phyloP scores from a whole-genome alignment of 2,329 filamentous ascomycete species.

The Orbilia brochopaga region DNA sequence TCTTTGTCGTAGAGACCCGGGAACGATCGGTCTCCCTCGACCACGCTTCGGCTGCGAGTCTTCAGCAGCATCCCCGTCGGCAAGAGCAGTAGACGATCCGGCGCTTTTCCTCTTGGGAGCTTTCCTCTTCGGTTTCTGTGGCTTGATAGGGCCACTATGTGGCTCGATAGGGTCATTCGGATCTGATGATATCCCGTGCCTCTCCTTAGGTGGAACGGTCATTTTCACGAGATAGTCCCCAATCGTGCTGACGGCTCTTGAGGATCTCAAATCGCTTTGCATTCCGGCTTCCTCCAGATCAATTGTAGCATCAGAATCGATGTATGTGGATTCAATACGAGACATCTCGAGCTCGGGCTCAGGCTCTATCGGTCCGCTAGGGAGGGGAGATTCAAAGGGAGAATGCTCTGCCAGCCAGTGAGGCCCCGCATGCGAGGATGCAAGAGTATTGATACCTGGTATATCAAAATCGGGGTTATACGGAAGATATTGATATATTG shows the following conservation, averaged over 20 bases:
- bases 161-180: not conserved
- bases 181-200: conserved; percentile 1
- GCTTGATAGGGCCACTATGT: not conserved
- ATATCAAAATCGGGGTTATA: not conserved
- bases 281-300: conserved; percentile 25
- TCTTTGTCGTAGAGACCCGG: conserved; percentile 39
- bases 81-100: not conserved
- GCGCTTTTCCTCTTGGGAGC: too few relatives aligned
- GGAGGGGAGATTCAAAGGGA: not conserved
- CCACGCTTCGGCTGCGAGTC: conserved; percentile 21
- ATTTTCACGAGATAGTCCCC: conserved; percentile 6
- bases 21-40: conserved; percentile 44
- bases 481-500: not conserved
- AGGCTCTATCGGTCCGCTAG: not conserved
- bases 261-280: conserved; percentile 3
- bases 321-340: not conserved
- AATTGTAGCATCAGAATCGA: conserved; percentile 38
- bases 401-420: not conserved
- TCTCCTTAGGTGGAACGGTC: conserved; percentile 1
- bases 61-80: not conserved
- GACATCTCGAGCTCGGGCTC: not conserved
- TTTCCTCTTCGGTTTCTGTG: too few relatives aligned
- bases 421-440: not conserved
- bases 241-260: not conserved
- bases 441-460: not conserved